Evolutionary conservation across 176 grass and related monocot genomes (phyloP), one percentile per base, ranked within the genome.

Genomic region (Eragrostis curvula): DNA sequence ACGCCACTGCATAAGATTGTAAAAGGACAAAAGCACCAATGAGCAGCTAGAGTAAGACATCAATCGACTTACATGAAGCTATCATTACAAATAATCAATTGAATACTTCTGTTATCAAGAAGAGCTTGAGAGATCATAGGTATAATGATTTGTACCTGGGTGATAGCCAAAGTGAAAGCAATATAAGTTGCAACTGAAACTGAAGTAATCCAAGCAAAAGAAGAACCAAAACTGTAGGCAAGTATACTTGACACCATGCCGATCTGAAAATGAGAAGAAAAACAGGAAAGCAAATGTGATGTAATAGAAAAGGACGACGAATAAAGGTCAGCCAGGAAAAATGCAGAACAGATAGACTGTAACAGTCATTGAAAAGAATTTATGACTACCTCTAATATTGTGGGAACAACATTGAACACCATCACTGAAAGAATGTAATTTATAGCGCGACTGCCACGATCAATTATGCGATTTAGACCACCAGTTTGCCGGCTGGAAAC

Each of bases 181-280:
- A 98, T 70, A 66, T 98, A 98, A 66, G 92, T 68, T 78, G 92
- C 92, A 84, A 98, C 96, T 60, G 96, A 98, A 85, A 90, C 65
- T 84, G 96, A 98, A 68, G 96, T 98, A 79, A 98, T 98, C 96
- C 96, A 98, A 95, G 90, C 92, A 90, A 98, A 98, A 85, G 82
- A 85, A 68, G 96, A 84, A 78, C 96, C 96, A 86, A 93, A 98
- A 32, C 85, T 89, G 89, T 98, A 98, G 3, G 96, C 96, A 68
- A 98, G 96, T 85, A 98, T 95, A 72, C 92, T 68, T 81, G 96
- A 98, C 55, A 98, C 96, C 96, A 98, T 93, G 30, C 70, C 89
- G 55, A 98, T 98, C 96, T 98, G 84, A 67, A 84, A 86, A 89
- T 80, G 17, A 73, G 56, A 81, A 77, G 13, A 69, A 76, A 68